phyloP scores from a whole-genome alignment of 2,329 filamentous ascomycete species.

The Mariannaea elegans region DNA sequence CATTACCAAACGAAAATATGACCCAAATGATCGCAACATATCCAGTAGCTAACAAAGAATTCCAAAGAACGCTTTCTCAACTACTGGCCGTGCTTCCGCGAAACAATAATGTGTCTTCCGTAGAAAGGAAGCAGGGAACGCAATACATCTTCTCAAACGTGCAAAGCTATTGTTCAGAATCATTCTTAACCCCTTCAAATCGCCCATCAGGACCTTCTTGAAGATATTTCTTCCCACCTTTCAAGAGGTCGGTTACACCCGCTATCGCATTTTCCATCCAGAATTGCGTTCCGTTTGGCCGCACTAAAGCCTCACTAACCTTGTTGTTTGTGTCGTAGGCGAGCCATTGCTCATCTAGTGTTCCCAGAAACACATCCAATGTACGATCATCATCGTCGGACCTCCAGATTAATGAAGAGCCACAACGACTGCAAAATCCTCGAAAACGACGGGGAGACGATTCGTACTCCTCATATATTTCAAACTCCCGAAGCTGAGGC shows the following conservation, averaged over 20 bases:
- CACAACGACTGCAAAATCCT: slow-evolving; percentile 21
- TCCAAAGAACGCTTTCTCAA: too few species aligned
- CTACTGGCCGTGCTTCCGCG: too few species aligned
- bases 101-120: too few species aligned
- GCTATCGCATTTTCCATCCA: slow-evolving; percentile 22
- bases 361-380: slow-evolving; percentile 25
- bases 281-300: slow-evolving; percentile 24
- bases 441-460: slow-evolving; percentile 20
- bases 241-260: slow-evolving; percentile 20
- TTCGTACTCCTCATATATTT: slow-evolving; percentile 17
- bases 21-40: too few species aligned
- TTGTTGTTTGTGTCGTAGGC: neutral
- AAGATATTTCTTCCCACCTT: slow-evolving; percentile 19
- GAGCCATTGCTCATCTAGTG: slow-evolving; percentile 24
- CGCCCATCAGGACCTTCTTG: slow-evolving; percentile 55
- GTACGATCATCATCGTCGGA: slow-evolving; percentile 20
- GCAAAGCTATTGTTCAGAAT: too few species aligned
- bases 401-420: slow-evolving; percentile 21
- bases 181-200: neutral
- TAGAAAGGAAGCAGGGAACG: too few species aligned
- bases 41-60: too few species aligned
- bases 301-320: slow-evolving; percentile 8
- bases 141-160: too few species aligned
- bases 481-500: slow-evolving; percentile 5
- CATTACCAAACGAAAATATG: too few species aligned